Percentiles rank a stretch among this genome's conserved stretches.
Evolutionary conservation across 2,329 filamentous ascomycete species (phyloP).

Genomic region (Paraconiothyrium sp.): DNA sequence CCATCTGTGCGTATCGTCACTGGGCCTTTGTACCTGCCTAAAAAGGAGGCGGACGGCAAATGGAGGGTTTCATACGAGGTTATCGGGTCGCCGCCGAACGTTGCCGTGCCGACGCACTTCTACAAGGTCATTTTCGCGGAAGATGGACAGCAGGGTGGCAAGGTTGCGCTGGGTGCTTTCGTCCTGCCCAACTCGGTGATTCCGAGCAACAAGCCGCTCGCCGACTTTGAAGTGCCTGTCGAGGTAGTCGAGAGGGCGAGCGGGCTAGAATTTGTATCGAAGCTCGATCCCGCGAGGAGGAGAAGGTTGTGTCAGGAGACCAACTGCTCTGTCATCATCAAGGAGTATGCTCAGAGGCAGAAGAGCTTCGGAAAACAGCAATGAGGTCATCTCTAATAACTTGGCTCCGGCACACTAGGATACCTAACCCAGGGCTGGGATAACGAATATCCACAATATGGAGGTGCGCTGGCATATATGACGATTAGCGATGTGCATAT

Average conservation of each 20-base stretch:
- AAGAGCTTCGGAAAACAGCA: conserved; percentile 53
- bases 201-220: conserved; percentile 83
- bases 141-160: conserved; percentile 71
- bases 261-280: conserved; percentile 87
- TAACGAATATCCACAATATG: too few relatives aligned
- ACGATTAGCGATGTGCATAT: too few relatives aligned
- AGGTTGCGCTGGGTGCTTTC: conserved; percentile 89
- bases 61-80: conserved; percentile 97
- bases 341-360: conserved; percentile 75
- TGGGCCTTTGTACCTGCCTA: conserved; percentile 91
- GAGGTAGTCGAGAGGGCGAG: conserved; percentile 92
- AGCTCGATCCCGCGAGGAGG: conserved; percentile 77
- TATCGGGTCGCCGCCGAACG: conserved; percentile 90
- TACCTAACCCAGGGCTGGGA: too few relatives aligned
- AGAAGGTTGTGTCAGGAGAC: conserved; percentile 86
- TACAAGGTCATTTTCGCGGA: conserved; percentile 99
- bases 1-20: conserved; percentile 92
- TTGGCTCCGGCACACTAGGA: too few relatives aligned
- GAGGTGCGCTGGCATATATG: too few relatives aligned
- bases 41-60: conserved; percentile 87
- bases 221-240: conserved; percentile 93
- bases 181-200: conserved; percentile 93
- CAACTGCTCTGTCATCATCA: conserved; percentile 82
- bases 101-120: conserved; percentile 97
- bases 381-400: conserved; percentile 12